phyloP scores from a whole-genome alignment of 805 yeast genomes.

The Starmerella floricola region DNA sequence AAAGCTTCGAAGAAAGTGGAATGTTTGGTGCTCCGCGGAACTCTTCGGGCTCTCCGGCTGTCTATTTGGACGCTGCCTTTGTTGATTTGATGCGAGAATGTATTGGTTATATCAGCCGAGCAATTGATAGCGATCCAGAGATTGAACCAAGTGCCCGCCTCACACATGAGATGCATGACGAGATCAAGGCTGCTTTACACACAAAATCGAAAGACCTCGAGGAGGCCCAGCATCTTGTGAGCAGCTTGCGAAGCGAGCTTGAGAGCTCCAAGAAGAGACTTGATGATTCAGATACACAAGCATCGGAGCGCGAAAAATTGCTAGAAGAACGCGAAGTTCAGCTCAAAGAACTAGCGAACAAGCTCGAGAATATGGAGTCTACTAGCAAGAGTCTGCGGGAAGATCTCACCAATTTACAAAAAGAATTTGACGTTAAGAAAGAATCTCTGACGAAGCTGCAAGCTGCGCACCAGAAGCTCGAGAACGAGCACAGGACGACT shows the following conservation, averaged over 20 bases:
- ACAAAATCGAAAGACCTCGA: conserved; percentile 22
- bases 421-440: background rate
- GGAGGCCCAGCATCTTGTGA: background rate
- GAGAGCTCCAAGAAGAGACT: background rate
- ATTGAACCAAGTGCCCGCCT: conserved; percentile 57
- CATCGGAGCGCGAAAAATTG: background rate
- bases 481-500: conserved; percentile 26
- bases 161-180: conserved; percentile 45
- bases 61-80: conserved; percentile 57
- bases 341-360: background rate
- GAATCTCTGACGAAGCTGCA: conserved; percentile 2
- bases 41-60: conserved; percentile 76
- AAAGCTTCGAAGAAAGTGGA: conserved; percentile 34
- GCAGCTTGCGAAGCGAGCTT: background rate
- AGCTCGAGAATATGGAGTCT: background rate
- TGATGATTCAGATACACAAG: background rate
- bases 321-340: background rate
- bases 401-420: conserved; percentile 1
- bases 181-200: conserved; percentile 25
- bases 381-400: background rate
- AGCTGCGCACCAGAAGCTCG: background rate
- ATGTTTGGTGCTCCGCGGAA: conserved; percentile 47
- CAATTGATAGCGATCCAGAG: conserved; percentile 62
- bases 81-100: conserved; percentile 59
- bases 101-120: conserved; percentile 50